A percentile compares a stretch with the other conserved stretches of the same genome.
These are phyloP conservation scores for Aspergillus candidus DNA, from an alignment of 2,329 filamentous ascomycete genomes.

Conservation along the genomic window DNA sequence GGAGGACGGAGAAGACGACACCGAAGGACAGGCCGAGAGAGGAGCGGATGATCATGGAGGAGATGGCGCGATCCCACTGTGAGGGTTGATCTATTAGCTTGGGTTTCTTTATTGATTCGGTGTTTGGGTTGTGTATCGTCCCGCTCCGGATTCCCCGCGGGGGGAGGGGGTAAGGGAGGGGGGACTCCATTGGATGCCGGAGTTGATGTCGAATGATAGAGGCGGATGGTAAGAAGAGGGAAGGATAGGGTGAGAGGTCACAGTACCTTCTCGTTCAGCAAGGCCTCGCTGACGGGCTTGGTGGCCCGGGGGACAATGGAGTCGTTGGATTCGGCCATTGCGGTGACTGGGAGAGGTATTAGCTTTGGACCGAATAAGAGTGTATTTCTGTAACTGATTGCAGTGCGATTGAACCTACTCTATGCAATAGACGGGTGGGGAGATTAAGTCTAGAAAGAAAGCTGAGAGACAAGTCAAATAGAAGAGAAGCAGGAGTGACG, in stretches of 20 bases:
- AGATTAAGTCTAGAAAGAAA: slow-evolving; percentile 14
- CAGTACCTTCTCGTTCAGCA: slow-evolving; percentile 95
- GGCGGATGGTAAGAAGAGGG: neutral
- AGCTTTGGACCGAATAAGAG: slow-evolving; percentile 2
- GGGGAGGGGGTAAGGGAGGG: too few relatives aligned
- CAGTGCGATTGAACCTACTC: slow-evolving; percentile 9
- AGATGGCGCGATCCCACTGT: slow-evolving; percentile 98
- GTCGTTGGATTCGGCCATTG: slow-evolving; percentile 53
- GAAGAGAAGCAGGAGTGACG: slow-evolving; percentile 7
- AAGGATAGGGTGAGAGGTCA: neutral
- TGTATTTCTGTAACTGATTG: neutral
- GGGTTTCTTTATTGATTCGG: too few relatives aligned
- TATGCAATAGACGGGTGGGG: slow-evolving; percentile 13
- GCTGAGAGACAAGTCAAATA: slow-evolving; percentile 16
- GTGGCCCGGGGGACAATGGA: slow-evolving; percentile 61
- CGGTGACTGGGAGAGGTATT: slow-evolving; percentile 20
- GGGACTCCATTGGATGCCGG: neutral
- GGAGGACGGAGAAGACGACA: slow-evolving; percentile 94
- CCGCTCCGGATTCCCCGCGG: too few relatives aligned
- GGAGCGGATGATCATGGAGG: slow-evolving; percentile 94
- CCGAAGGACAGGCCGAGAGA: slow-evolving; percentile 93
- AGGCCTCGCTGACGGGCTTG: slow-evolving; percentile 88
- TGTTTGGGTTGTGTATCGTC: too few relatives aligned
- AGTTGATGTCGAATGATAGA: neutral
- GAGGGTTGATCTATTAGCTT: neutral